phyloP scores from a whole-genome alignment of 495 filamentous ascomycete genomes.

The Penicillium robsamsonii region DNA sequence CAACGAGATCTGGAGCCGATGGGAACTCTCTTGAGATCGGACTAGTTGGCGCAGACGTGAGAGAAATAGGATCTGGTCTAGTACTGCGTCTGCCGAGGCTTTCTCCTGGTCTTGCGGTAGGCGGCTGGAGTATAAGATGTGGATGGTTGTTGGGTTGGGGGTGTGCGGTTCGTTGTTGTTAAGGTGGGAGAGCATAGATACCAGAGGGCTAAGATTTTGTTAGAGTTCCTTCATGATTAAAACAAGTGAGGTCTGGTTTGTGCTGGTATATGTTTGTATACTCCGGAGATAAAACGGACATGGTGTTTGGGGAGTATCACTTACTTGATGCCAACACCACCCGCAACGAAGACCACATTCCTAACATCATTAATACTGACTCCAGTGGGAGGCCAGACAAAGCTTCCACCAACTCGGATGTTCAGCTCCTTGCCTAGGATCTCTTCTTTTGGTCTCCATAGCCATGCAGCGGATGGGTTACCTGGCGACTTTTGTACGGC shows the following conservation, averaged over 20 bases:
- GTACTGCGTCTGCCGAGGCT: slow-evolving; percentile 39
- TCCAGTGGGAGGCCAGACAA: slow-evolving; percentile 66
- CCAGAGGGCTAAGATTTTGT: slow-evolving; percentile 48
- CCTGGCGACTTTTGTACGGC: slow-evolving; percentile 64
- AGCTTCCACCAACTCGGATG: slow-evolving; percentile 76
- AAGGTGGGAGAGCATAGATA: slow-evolving; percentile 54
- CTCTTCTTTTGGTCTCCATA: slow-evolving; percentile 56
- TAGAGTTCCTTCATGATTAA: background rate
- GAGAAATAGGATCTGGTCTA: slow-evolving; percentile 61
- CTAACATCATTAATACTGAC: slow-evolving; percentile 41
- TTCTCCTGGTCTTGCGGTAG: slow-evolving; percentile 24
- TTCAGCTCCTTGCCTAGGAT: slow-evolving; percentile 58
- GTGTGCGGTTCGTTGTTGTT: slow-evolving; percentile 28
- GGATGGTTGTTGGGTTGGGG: slow-evolving; percentile 28
- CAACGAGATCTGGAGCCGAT: slow-evolving; percentile 32
- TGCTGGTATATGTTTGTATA: background rate
- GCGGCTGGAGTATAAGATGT: slow-evolving; percentile 46
- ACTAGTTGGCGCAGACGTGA: slow-evolving; percentile 50
- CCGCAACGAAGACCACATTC: slow-evolving; percentile 71
- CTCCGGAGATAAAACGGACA: background rate
- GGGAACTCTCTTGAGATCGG: slow-evolving; percentile 27
- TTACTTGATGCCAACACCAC: slow-evolving; percentile 80
- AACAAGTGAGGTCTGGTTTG: background rate
- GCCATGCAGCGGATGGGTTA: slow-evolving; percentile 72
- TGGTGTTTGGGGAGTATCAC: slow-evolving; percentile 6